Evolutionary conservation across 257 asterid genomes (phyloP).

Genomic region (Solanum sitiens): DNA sequence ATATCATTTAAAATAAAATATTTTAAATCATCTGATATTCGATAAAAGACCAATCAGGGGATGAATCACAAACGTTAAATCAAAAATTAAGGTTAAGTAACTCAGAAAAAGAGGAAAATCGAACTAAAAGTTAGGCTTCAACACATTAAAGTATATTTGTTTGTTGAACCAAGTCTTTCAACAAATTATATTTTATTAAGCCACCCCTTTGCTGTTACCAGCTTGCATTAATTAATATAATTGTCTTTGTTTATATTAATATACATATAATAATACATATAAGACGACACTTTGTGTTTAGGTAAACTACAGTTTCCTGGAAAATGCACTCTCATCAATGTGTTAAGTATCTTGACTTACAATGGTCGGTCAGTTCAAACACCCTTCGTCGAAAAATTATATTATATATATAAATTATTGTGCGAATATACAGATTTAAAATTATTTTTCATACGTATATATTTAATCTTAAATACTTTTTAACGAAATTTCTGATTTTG

Average conservation of each 20-base stretch:
- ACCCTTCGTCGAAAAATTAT: no score
- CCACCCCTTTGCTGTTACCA: not conserved
- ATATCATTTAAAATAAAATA: not conserved
- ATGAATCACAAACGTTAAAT: no score
- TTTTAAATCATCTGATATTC: not conserved
- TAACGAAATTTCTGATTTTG: no score
- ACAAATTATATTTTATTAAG: not conserved
- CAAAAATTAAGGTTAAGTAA: no score
- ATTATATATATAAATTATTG: no score
- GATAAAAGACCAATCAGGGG: no score
- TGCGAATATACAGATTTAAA: no score
- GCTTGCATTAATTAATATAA: not conserved
- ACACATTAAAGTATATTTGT: not conserved
- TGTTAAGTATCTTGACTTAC: not conserved
- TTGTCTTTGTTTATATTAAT: not conserved
- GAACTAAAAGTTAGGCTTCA: not conserved
- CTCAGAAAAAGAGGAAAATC: not conserved
- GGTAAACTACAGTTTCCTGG: not conserved
- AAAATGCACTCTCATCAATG: not conserved
- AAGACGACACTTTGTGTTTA: not conserved
- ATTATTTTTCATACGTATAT: no score
- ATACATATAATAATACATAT: not conserved
- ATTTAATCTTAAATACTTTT: no score
- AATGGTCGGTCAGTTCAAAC: fast-evolving
- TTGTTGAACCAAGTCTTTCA: not conserved